phyloP scores from a whole-genome alignment of 179 eudicot genomes.

The Spinacia oleracea region DNA sequence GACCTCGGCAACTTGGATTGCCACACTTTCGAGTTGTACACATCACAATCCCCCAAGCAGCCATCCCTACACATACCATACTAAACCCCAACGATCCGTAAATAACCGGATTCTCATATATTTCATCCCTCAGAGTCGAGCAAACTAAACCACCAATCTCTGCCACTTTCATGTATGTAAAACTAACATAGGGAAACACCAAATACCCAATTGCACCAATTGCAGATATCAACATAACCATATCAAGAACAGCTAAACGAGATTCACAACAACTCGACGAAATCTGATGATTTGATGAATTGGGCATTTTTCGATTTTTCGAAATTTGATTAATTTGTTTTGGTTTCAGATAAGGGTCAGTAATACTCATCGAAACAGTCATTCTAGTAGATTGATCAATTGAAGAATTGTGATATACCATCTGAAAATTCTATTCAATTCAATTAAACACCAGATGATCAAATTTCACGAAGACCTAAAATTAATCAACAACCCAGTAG shows the following conservation, averaged over 20 bases:
- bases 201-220: slow-evolving; percentile 67
- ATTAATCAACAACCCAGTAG: slow-evolving; percentile 7
- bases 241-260: slow-evolving; percentile 60
- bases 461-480: background rate
- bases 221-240: slow-evolving; percentile 67
- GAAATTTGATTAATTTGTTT: slow-evolving; percentile 50
- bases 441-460: slow-evolving; percentile 26
- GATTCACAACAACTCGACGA: slow-evolving; percentile 56
- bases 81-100: slow-evolving; percentile 69
- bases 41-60: slow-evolving; percentile 55
- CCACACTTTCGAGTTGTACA: slow-evolving; percentile 59
- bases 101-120: slow-evolving; percentile 57
- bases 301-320: slow-evolving; percentile 41
- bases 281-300: slow-evolving; percentile 41
- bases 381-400: slow-evolving; percentile 48
- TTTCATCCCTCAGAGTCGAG: slow-evolving; percentile 53
- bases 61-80: slow-evolving; percentile 50
- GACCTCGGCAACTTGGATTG: slow-evolving; percentile 68
- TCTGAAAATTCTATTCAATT: slow-evolving; percentile 32
- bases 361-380: slow-evolving; percentile 53
- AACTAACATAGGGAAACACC: slow-evolving; percentile 56
- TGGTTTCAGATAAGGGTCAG: slow-evolving; percentile 41
- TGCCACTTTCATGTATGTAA: slow-evolving; percentile 26
- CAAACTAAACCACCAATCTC: slow-evolving; percentile 38
- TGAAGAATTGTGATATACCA: slow-evolving; percentile 51